These are phyloP conservation scores for Claviceps maximensis DNA, from an alignment of 2,329 filamentous ascomycete genomes.

Conservation along the genomic window DNA sequence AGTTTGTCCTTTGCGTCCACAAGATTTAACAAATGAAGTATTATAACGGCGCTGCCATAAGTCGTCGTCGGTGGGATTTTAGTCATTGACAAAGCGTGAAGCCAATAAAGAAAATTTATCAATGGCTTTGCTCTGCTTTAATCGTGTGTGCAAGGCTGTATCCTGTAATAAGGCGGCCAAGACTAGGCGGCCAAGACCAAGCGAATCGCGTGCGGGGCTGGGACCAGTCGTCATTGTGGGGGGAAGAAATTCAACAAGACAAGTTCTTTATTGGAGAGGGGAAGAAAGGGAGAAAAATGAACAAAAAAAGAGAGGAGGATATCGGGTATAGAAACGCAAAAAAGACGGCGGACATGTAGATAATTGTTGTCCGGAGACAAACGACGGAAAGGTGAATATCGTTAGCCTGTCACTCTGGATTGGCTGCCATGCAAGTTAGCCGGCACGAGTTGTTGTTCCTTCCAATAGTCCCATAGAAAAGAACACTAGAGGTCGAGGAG, in stretches of 20 bases:
- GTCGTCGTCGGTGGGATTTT: neutral
- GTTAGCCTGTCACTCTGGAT: neutral
- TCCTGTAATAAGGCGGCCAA: too few species aligned
- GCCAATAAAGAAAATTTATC: neutral
- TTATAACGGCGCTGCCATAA: too few species aligned
- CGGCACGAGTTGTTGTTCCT: neutral
- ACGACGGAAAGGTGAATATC: neutral
- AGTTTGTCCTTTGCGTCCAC: neutral
- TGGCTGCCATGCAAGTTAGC: neutral
- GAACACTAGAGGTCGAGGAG: neutral
- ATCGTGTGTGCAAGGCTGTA: too few species aligned
- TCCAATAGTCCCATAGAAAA: neutral
- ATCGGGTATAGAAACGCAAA: neutral
- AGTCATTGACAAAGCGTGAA: neutral
- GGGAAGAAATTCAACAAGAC: too few species aligned
- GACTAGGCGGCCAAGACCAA: too few species aligned
- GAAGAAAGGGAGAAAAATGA: too few species aligned
- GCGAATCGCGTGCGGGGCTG: too few species aligned
- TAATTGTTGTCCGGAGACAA: neutral
- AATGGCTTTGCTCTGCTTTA: too few species aligned
- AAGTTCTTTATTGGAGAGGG: too few species aligned
- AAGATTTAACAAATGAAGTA: conserved; percentile 1
- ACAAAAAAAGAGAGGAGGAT: neutral
- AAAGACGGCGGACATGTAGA: neutral
- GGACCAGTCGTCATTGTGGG: too few species aligned